These are phyloP conservation scores for Aureobasidium mangrovei DNA, from an alignment of 2,329 filamentous ascomycete genomes.

Conservation along the genomic window DNA sequence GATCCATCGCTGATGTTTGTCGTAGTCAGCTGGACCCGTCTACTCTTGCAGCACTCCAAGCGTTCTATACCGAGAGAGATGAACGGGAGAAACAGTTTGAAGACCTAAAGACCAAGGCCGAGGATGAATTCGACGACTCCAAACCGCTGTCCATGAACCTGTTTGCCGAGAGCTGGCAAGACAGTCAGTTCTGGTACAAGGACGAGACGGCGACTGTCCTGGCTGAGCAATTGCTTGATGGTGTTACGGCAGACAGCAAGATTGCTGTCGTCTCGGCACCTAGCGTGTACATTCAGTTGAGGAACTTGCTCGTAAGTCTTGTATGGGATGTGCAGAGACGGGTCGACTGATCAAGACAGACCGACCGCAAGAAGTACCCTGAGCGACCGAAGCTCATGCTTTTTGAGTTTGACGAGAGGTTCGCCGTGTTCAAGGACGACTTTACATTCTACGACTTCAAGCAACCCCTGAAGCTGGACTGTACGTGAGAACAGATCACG, in stretches of 20 bases:
- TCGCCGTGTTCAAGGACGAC: slow-evolving; percentile 65
- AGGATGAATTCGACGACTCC: slow-evolving; percentile 40
- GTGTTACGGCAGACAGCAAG: slow-evolving; percentile 45
- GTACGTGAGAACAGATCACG: slow-evolving; percentile 28
- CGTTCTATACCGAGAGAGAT: slow-evolving; percentile 68
- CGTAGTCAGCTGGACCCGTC: slow-evolving; percentile 54
- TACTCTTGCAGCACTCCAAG: slow-evolving; percentile 59
- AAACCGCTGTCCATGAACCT: slow-evolving; percentile 52
- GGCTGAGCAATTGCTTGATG: slow-evolving; percentile 57
- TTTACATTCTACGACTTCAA: slow-evolving; percentile 69
- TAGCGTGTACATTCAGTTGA: slow-evolving; percentile 67
- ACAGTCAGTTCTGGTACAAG: slow-evolving; percentile 71
- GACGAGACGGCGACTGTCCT: slow-evolving; percentile 59
- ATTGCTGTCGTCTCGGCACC: slow-evolving; percentile 67
- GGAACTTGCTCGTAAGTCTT: slow-evolving; percentile 54
- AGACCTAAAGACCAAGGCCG: slow-evolving; percentile 53
- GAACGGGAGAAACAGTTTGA: slow-evolving; percentile 58
- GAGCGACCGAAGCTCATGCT: slow-evolving; percentile 52
- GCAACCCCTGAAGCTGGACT: slow-evolving; percentile 56
- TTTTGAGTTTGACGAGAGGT: slow-evolving; percentile 66
- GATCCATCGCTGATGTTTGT: neutral
- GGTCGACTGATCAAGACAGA: neutral
- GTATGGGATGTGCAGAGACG: neutral
- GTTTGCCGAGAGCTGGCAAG: slow-evolving; percentile 76
- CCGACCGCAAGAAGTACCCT: slow-evolving; percentile 15